Base-by-base conservation (phyloP, 2,329 filamentous ascomycete species). In the Epichloe amarillans region DNA sequence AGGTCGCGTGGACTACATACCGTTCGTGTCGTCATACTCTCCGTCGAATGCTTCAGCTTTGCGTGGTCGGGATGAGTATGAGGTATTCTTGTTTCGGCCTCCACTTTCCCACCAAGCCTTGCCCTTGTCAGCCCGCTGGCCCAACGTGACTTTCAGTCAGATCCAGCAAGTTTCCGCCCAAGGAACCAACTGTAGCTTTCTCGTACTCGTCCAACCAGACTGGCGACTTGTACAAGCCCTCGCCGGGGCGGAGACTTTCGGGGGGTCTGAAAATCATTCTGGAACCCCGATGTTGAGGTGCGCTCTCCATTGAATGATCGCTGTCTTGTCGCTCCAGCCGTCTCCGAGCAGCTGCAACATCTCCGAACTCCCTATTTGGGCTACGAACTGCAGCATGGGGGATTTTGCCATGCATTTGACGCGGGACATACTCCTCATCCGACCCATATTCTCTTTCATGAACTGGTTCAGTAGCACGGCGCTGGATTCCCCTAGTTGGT, bases 31-130 rank as follows among this genome's bases (percentile, higher is more conserved):
- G 56, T 86, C 82, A 55, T 83, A 82, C 61, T 82, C 79, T 15
- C 80, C 80, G 58, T 84, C 81, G 57, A 83, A 86, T 0, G 79
- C 75, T 55, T 82, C 81, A 0, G 78, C 79, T 57, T 73, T 78
- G 49, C 74, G 70, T n/a, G 70, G 72, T 36, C 73, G 69, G 3
- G 71, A 65, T 1, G 72, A 60, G 49, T 69, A 65, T 54, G 75
- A 72, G 50, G 67, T 75, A 59, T 68, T 67, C 58, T 73, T 71
- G 53, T 67, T 69, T 54, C 63, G 73, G 52, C 68, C 70, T 33
- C 67, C 72, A 49, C 73, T 72, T 62, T 94, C 88, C 88, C 88
- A 93, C 88, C 88, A 94, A 2, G 86, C 71, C 56, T 76, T 76
- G 54, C 72, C 72, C 54, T 70, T 75, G 41, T 81, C 77, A 33